phyloP scores from a whole-genome alignment of 2,329 filamentous ascomycete genomes.

The Paracorniculantispora psalliotae region DNA sequence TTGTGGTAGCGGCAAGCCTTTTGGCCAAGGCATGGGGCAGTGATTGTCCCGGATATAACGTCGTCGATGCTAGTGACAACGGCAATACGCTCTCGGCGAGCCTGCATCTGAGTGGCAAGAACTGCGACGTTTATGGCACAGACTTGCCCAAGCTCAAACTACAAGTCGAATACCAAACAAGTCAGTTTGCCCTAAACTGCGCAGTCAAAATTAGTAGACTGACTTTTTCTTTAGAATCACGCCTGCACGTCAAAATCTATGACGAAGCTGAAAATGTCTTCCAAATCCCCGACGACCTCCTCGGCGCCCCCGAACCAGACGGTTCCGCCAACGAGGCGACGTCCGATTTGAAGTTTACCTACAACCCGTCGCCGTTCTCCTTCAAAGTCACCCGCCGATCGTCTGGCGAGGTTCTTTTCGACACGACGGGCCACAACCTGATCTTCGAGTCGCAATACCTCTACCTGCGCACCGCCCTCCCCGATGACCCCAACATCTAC shows the following conservation, averaged over 20 bases:
- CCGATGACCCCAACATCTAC: constrained; percentile 65
- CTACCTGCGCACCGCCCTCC: constrained; percentile 64
- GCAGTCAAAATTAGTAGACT: neutral
- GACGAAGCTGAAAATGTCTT: constrained; percentile 67
- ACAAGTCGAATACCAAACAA: neutral
- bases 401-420: constrained; percentile 55
- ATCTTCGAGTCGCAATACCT: constrained; percentile 78
- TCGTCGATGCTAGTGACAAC: neutral
- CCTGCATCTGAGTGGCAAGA: neutral
- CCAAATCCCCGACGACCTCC: constrained; percentile 70
- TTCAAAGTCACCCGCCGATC: constrained; percentile 51
- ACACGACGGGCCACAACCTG: constrained; percentile 61
- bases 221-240: constrained; percentile 21
- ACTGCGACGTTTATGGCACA: neutral
- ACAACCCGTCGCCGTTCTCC: constrained; percentile 53
- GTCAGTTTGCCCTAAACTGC: neutral
- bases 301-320: constrained; percentile 29
- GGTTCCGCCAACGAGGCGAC: constrained; percentile 16
- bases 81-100: neutral
- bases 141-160: constrained; percentile 9
- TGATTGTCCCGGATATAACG: neutral
- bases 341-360: constrained; percentile 44
- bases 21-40: neutral
- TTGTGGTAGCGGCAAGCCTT: neutral
- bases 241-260: constrained; percentile 71